Evolutionary conservation across 2,329 filamentous ascomycete species (phyloP).

Genomic region (Alternaria infectoria): DNA sequence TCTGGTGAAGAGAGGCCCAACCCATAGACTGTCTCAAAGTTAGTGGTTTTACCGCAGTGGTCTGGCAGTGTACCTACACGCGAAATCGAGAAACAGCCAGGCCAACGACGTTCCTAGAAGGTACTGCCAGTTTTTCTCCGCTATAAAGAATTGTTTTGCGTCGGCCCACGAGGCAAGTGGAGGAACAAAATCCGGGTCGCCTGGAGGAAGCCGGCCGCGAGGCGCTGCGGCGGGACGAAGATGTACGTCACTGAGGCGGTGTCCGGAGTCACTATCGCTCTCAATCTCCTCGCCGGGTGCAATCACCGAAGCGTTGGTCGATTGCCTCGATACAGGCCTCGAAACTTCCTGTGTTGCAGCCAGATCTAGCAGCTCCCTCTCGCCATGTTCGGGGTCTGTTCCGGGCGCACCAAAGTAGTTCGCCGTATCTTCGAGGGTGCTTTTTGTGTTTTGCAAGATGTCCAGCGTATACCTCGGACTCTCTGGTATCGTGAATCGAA

Average conservation of each 20-base stretch:
- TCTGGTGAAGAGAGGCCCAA: conserved; percentile 45
- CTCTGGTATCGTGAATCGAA: conserved; percentile 52
- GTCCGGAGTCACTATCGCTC: conserved; percentile 34
- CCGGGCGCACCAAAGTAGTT: conserved; percentile 39
- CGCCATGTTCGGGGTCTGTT: conserved; percentile 29
- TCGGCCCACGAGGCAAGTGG: conserved; percentile 42
- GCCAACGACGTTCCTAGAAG: conserved; percentile 45
- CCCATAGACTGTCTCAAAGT: conserved; percentile 33
- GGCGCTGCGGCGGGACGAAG: conserved; percentile 3
- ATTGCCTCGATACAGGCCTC: conserved; percentile 15
- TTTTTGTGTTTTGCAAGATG: conserved; percentile 44
- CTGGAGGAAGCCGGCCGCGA: conserved; percentile 22
- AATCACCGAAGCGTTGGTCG: conserved; percentile 34
- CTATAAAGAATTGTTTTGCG: conserved; percentile 42
- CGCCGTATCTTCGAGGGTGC: conserved; percentile 42
- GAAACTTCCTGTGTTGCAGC: conserved; percentile 2
- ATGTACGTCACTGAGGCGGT: conserved; percentile 14
- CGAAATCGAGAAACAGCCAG: conserved; percentile 47
- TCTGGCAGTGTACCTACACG: conserved; percentile 22
- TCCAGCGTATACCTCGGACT: conserved; percentile 50
- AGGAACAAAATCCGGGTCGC: conserved; percentile 56
- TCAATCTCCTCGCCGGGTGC: conserved; percentile 34
- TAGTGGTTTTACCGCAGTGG: not conserved
- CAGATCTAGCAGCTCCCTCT: conserved; percentile 36
- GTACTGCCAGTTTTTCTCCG: conserved; percentile 47